phyloP scores from a whole-genome alignment of 2,329 filamentous ascomycete species.

The Nannizzia gypsea region DNA sequence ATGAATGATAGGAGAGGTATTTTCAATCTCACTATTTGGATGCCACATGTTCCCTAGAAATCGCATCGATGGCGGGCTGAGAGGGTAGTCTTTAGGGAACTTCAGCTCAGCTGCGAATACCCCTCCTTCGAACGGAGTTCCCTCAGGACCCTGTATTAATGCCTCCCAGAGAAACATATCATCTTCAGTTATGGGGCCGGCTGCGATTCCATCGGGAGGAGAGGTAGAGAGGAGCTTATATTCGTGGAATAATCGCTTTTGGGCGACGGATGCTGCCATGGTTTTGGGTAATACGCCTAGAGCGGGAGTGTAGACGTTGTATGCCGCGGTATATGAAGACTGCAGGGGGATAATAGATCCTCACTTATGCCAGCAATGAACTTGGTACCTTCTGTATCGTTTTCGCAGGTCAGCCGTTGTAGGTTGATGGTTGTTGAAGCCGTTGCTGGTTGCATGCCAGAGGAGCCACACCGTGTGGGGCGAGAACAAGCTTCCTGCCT shows the following conservation, averaged over 20 bases:
- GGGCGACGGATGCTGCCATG: constrained; percentile 44
- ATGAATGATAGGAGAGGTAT: background rate
- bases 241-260: constrained; percentile 82
- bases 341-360: background rate
- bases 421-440: background rate
- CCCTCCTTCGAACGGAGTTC: constrained; percentile 89
- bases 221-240: constrained; percentile 90
- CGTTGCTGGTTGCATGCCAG: background rate
- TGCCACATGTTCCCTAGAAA: constrained; percentile 93
- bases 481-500: background rate
- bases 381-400: background rate
- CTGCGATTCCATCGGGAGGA: constrained; percentile 94
- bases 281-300: background rate
- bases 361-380: background rate
- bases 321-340: background rate
- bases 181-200: constrained; percentile 84
- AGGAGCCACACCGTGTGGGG: background rate
- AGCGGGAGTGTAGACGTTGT: background rate
- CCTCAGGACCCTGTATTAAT: constrained; percentile 87
- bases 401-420: background rate
- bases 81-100: constrained; percentile 94
- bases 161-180: constrained; percentile 96
- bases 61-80: constrained; percentile 90
- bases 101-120: constrained; percentile 90
- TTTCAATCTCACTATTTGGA: constrained; percentile 63